phyloP scores from a whole-genome alignment of 768 basidiomycete genomes.

The Rickenella mellea region DNA sequence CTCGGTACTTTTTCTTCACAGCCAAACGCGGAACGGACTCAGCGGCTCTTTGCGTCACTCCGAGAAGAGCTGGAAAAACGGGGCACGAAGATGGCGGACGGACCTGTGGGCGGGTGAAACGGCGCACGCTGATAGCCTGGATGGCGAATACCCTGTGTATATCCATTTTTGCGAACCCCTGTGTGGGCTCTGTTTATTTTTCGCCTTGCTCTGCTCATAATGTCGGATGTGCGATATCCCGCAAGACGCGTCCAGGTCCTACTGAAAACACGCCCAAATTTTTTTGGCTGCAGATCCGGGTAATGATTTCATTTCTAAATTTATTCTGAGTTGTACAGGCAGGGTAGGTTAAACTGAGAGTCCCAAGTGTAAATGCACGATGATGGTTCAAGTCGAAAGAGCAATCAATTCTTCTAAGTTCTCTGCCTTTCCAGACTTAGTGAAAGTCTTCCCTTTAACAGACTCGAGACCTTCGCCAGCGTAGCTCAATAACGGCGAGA shows the following conservation, averaged over 20 bases:
- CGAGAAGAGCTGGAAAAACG: conserved; percentile 79
- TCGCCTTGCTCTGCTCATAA: too few relatives aligned
- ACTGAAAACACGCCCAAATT: too few relatives aligned
- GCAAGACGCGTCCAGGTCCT: too few relatives aligned
- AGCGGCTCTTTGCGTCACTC: conserved; percentile 69
- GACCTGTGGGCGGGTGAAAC: background rate
- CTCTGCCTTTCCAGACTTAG: conserved; percentile 62
- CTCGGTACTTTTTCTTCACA: conserved; percentile 16
- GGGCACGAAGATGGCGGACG: conserved; percentile 25
- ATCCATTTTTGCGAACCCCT: too few relatives aligned
- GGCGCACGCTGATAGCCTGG: conserved; percentile 1
- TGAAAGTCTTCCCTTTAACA: conserved; percentile 70
- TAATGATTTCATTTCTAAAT: too few relatives aligned
- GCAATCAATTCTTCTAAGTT: conserved; percentile 63
- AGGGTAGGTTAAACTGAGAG: conserved; percentile 1
- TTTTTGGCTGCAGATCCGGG: too few relatives aligned
- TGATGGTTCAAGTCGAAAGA: conserved; percentile 24
- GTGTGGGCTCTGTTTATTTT: too few relatives aligned
- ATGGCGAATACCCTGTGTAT: too few relatives aligned
- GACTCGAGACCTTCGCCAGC: conserved; percentile 84
- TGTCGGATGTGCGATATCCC: too few relatives aligned
- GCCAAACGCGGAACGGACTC: conserved; percentile 79
- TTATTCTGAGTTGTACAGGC: too few relatives aligned
- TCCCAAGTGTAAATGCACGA: conserved; percentile 3
- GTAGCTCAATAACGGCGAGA: conserved; percentile 83